Evolutionary conservation across 257 asterid species (phyloP).

Genomic region (Solanum peruvianum): DNA sequence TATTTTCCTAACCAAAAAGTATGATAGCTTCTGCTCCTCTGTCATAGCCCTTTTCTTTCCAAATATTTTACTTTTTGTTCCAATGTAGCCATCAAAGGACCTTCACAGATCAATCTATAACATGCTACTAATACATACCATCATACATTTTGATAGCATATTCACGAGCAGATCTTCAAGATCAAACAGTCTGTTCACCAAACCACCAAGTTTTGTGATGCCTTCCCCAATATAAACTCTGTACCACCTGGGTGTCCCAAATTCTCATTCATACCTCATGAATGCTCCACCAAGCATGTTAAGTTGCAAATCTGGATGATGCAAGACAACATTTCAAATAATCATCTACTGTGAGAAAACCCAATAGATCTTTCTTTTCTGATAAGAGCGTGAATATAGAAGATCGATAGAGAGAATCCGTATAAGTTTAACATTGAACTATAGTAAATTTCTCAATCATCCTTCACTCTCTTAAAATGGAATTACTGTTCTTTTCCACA

Average conservation of each 20-base stretch:
- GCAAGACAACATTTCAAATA: not conserved
- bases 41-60: not conserved
- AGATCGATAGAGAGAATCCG: not conserved
- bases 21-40: not conserved
- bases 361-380: not conserved
- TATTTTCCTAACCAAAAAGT: not conserved
- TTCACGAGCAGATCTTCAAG: not conserved
- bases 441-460: not conserved
- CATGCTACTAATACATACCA: not conserved
- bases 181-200: not conserved
- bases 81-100: not conserved
- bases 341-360: not conserved
- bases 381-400: not conserved
- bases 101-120: not conserved
- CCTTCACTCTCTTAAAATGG: not conserved
- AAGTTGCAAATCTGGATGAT: not conserved
- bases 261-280: not conserved
- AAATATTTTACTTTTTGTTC: not conserved
- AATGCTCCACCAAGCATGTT: not conserved
- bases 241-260: not conserved
- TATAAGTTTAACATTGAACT: not conserved
- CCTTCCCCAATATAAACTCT: not conserved
- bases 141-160: not conserved
- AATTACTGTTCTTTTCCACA: not conserved
- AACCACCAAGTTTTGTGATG: not conserved